These are phyloP conservation scores for Ocimum tenuiflorum DNA, from an alignment of 257 asterid genomes.

Conservation along the genomic window DNA sequence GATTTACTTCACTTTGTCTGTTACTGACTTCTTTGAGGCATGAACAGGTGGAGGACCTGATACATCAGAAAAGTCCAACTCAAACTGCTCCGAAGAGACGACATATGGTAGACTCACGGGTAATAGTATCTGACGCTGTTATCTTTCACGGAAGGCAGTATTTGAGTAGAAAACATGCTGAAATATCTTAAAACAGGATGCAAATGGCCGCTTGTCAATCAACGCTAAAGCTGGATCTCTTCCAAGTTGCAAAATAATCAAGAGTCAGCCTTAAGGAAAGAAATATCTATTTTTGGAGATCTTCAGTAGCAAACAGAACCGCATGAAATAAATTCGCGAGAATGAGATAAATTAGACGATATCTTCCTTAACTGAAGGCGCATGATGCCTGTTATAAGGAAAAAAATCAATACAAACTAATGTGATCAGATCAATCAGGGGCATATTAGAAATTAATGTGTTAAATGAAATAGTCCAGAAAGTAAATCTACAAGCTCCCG, in stretches of 20 bases:
- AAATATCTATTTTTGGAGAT: slow-evolving; percentile 21
- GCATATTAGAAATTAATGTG: slow-evolving; percentile 2
- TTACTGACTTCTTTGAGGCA: slow-evolving; percentile 25
- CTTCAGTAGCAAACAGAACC: slow-evolving; percentile 32
- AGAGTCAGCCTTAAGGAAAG: slow-evolving; percentile 16
- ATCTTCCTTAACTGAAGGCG: background rate
- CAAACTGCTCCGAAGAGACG: slow-evolving; percentile 39
- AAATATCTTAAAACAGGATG: slow-evolving; percentile 13
- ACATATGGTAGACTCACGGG: slow-evolving; percentile 32
- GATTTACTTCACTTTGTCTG: slow-evolving; percentile 30
- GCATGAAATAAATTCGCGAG: background rate
- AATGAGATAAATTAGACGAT: background rate
- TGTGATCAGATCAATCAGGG: background rate
- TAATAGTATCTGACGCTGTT: slow-evolving; percentile 18
- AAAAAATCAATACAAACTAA: too few species aligned
- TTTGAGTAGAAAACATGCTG: slow-evolving; percentile 40
- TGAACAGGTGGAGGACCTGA: slow-evolving; percentile 41
- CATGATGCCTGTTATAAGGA: too few species aligned
- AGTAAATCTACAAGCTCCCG: background rate
- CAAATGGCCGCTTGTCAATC: slow-evolving; percentile 23
- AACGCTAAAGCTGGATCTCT: slow-evolving; percentile 21
- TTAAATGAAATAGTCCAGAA: background rate
- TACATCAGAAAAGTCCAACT: slow-evolving; percentile 43
- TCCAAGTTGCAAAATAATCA: slow-evolving; percentile 18
- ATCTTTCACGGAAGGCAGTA: slow-evolving; percentile 20